Conservation (phyloP, 345 rosid genomes). For the Ceriops tagal region DNA sequence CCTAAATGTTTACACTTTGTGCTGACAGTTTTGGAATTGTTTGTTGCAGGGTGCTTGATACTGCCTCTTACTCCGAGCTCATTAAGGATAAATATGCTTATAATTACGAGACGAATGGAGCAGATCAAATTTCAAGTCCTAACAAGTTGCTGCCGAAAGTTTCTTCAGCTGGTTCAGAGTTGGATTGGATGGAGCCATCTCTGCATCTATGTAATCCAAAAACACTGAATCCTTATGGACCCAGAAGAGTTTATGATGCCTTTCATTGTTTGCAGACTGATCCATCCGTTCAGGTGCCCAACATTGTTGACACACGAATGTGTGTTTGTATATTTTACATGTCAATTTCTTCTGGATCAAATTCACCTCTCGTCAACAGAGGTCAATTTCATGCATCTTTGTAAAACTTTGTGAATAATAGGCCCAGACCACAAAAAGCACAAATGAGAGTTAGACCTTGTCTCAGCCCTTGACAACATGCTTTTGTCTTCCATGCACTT, state of each 20-base stretch:
- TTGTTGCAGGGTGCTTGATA: conserved; percentile 48
- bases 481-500: too few species aligned
- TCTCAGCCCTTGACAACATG: too few species aligned
- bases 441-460: too few species aligned
- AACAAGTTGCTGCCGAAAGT: conserved; percentile 26
- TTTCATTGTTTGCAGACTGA: conserved; percentile 72
- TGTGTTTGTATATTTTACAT: too few species aligned
- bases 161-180: conserved; percentile 48
- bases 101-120: conserved; percentile 31
- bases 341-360: too few species aligned
- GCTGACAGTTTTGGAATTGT: background rate
- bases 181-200: conserved; percentile 79
- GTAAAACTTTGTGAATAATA: too few species aligned
- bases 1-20: too few species aligned
- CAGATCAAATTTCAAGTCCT: conserved; percentile 34
- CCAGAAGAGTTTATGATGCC: conserved; percentile 63
- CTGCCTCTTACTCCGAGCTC: conserved; percentile 34
- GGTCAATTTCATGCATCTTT: too few species aligned
- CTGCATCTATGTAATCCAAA: conserved; percentile 39
- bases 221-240: conserved; percentile 45
- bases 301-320: background rate
- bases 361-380: too few species aligned
- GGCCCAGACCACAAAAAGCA: too few species aligned
- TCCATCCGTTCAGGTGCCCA: conserved; percentile 68
- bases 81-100: conserved; percentile 49